Base-by-base conservation (phyloP, 192 early-diverging fungal genomes). In the Entomortierella parvispora region DNA sequence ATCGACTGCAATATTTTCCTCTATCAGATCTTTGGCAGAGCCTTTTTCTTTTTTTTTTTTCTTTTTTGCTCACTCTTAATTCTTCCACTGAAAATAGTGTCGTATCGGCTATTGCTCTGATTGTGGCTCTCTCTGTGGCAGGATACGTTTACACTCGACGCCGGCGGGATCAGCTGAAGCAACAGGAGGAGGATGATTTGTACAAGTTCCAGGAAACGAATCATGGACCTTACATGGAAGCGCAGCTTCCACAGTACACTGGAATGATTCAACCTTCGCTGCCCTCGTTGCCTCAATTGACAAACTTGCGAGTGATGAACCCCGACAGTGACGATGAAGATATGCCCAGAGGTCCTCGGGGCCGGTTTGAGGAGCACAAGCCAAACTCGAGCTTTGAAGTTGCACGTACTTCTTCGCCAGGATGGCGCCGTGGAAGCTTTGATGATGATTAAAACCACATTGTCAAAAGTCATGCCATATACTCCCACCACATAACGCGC, bases 401-500 rank as follows among this genome's bases (percentile, higher is more conserved):
- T 1, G 15, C 46, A 14, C 32, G 70, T 11, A 65, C 34, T 2
- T 51, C 62, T 11, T 66, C 71, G 40, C 71, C 71, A 55, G 71
- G 71, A 60, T 75, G 71, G 71, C 71, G 71, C 44, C 71, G 71
- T 44, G 71, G 71, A 26, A 75, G 71, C 37, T 75, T 75, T 57
- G 71, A 75, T 25, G 71, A 75, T 28, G 71, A 75, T 58, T 75
- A 44, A 75, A n/a, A 7, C 37, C 10, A 26, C 22, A 43, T 14
- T 11, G 43, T 29, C 22, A 23, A 23, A 58, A 2, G 15, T 25
- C 20, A 44, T 46, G 15, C 26, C n/a, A 40, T 20, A 32, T 37
- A 57, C 33, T 33, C 28, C 23, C 32, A 57, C 7, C 55, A 57
- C 37, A 57, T 57, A n/a, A 1, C 32, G 20, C 17, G 22, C 10